Evolutionary conservation across 164 flowering plant genomes (phyloP).

Genomic region (Warburgia ugandensis): DNA sequence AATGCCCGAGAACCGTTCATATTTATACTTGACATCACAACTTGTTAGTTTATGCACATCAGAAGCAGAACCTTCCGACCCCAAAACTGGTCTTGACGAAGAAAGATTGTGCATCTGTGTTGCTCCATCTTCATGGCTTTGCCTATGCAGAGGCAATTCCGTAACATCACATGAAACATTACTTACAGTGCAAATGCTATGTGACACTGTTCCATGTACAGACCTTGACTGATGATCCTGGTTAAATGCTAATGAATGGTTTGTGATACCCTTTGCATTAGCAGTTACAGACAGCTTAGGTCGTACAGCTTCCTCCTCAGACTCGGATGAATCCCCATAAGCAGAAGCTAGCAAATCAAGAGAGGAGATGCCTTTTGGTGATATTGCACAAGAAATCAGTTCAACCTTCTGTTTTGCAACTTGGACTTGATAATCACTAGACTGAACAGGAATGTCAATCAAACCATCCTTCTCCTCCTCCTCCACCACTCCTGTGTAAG

Average conservation of each 20-base stretch:
- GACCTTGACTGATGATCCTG: no score
- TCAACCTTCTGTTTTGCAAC: slow-evolving; percentile 21
- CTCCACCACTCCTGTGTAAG: slow-evolving; percentile 29
- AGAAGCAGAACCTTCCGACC: no score
- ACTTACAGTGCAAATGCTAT: no score
- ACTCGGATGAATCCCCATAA: slow-evolving; percentile 82
- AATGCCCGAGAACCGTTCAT: no score
- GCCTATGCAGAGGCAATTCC: no score
- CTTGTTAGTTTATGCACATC: no score
- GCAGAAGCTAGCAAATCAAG: slow-evolving; percentile 74
- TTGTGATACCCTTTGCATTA: slow-evolving; percentile 23
- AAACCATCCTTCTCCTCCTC: slow-evolving; percentile 30
- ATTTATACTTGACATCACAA: no score
- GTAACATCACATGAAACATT: no score
- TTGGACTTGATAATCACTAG: slow-evolving; percentile 28
- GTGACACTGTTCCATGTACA: slow-evolving; percentile 16
- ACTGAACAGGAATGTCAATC: slow-evolving; percentile 44
- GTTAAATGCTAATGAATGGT: no score
- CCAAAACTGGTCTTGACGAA: no score
- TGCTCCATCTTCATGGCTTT: no score
- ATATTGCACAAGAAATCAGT: slow-evolving; percentile 23
- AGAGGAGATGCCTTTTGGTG: slow-evolving; percentile 37
- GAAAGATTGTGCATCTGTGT: no score
- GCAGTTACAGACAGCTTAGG: slow-evolving; percentile 19
- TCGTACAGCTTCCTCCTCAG: slow-evolving; percentile 59